Percentiles rank a stretch among this genome's conserved stretches.
Conservation (phyloP, 768 basidiomycete genomes). For the Macrolepiota fuliginosa region DNA sequence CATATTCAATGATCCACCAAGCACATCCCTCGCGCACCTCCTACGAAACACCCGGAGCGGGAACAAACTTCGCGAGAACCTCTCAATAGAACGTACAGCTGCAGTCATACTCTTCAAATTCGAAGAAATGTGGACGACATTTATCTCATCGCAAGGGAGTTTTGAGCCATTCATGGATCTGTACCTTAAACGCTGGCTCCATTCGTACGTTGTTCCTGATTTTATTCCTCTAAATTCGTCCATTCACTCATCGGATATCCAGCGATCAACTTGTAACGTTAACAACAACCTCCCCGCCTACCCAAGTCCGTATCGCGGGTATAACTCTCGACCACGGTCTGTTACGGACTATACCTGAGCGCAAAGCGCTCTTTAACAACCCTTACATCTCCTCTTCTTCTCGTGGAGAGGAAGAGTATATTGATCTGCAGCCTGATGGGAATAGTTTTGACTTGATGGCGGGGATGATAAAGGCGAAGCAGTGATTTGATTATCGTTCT, state of each 20-base stretch:
- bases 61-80: slow-evolving; percentile 20
- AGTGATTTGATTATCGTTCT: background rate
- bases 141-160: slow-evolving; percentile 60
- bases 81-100: slow-evolving; percentile 72
- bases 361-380: slow-evolving; percentile 23
- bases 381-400: slow-evolving; percentile 12
- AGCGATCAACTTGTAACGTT: slow-evolving; percentile 85
- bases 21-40: slow-evolving; percentile 80
- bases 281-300: slow-evolving; percentile 70
- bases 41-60: slow-evolving; percentile 29
- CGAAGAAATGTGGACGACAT: slow-evolving; percentile 73
- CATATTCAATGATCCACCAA: slow-evolving; percentile 77
- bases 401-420: slow-evolving; percentile 42
- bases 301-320: slow-evolving; percentile 71
- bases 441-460: slow-evolving; percentile 97
- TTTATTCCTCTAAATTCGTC: background rate
- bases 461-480: slow-evolving; percentile 42
- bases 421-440: slow-evolving; percentile 95
- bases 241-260: background rate
- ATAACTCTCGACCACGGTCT: slow-evolving; percentile 89
- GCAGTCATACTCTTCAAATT: slow-evolving; percentile 77
- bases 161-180: slow-evolving; percentile 80
- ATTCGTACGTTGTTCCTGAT: slow-evolving; percentile 63
- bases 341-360: slow-evolving; percentile 73
- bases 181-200: slow-evolving; percentile 85